phyloP scores from a whole-genome alignment of 495 filamentous ascomycete genomes.

The Aspergillus diversus region DNA sequence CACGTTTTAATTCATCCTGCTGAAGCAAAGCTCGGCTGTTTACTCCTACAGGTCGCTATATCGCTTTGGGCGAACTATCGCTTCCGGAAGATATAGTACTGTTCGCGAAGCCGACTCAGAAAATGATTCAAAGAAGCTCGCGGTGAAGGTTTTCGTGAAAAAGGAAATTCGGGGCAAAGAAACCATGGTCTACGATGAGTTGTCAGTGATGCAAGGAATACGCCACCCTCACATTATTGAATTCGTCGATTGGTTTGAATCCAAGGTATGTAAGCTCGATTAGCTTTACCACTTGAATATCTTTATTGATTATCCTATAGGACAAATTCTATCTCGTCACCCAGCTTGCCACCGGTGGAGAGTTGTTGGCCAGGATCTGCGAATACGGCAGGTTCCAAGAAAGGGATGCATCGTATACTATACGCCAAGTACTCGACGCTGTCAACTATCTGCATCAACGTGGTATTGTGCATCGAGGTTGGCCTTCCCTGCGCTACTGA shows the following conservation, averaged over 20 bases:
- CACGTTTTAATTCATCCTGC: background rate
- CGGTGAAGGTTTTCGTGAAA: slow-evolving; percentile 99
- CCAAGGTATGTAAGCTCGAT: slow-evolving; percentile 50
- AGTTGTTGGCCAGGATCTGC: slow-evolving; percentile 97
- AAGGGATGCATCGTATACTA: slow-evolving; percentile 96
- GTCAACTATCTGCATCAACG: slow-evolving; percentile 94
- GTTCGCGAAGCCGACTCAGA: slow-evolving; percentile 83
- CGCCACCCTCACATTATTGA: slow-evolving; percentile 95
- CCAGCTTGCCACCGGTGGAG: slow-evolving; percentile 92
- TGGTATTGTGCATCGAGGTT: slow-evolving; percentile 96
- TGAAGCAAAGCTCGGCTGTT: background rate
- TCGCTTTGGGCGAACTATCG: slow-evolving; percentile 87
- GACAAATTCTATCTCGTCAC: slow-evolving; percentile 99
- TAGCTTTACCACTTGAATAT: background rate
- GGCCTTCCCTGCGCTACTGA: slow-evolving; percentile 15
- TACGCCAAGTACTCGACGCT: slow-evolving; percentile 91
- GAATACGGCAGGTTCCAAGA: slow-evolving; percentile 98
- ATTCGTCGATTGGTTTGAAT: slow-evolving; percentile 99
- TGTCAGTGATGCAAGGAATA: slow-evolving; percentile 86
- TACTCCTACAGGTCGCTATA: slow-evolving; percentile 62
- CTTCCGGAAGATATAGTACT: slow-evolving; percentile 97
- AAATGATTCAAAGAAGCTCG: slow-evolving; percentile 76
- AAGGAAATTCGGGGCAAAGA: slow-evolving; percentile 99
- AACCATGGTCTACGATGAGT: slow-evolving; percentile 97
- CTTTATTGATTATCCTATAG: slow-evolving; percentile 47